Evolutionary conservation across 345 rosid species (phyloP), one percentile per base, ranked within the genome.

Genomic region (Aethionema arabicum): DNA sequence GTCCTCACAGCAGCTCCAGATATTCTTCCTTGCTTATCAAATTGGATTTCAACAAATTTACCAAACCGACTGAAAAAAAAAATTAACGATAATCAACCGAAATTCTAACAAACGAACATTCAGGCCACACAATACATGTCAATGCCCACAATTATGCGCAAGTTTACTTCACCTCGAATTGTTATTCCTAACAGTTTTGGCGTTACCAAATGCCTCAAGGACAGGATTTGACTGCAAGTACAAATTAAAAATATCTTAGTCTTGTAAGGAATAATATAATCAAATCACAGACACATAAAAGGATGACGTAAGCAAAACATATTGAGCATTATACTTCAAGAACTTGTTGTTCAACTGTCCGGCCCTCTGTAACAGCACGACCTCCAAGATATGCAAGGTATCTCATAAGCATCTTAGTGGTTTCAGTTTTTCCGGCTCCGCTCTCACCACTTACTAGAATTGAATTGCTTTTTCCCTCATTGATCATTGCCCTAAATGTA

Each of bases 1-100:
- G 98, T 91, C 76, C 98, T 79, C 39, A 91, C 80, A 64, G 98
- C 98, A 51, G 98, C 98, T 68, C 98, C 98, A 9, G 98, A 91
- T 63, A 91, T 91, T 78, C 98, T 86, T 73, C 98, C 96, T 39
- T 85, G 84, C 81, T 88, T 91, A 68, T 91, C 98, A 65, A 91
- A 91, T 79, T 91, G 96, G 65, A 91, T 88, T 82, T 91, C 98
- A 40, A 91, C 96, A 70, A 91, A 91, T 72, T 91, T 88, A 64
- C 98, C 98, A 46, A 91, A 91, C 44, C 96, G 98, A 64, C 98
- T 91, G 85, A 78, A 69, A 49, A 74, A 78, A 58, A 73, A 67
- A 57, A 61, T 63, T 62, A 44, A 59, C 48, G 35, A 71, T 55
- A 61, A 55, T 75, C 67, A 47, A 57, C 7, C 39, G 8, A 13